Percentiles rank a stretch among this genome's conserved stretches.
These are phyloP conservation scores for Schizochytrium sp. DNA, from an alignment of 108 stramenopile species.

Conservation along the genomic window DNA sequence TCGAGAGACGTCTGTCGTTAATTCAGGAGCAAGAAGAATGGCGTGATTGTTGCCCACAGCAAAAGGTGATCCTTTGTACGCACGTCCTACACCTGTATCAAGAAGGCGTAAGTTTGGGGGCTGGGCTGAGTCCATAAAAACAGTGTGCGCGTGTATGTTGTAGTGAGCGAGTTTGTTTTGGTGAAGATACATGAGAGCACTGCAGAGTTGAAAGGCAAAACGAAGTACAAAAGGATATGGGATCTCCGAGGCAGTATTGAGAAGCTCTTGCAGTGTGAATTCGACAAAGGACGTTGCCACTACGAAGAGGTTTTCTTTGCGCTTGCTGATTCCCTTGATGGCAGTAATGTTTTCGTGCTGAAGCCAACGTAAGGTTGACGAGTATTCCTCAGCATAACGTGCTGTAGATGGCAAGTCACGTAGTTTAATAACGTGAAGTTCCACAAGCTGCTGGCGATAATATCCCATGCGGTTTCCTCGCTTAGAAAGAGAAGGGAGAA, in stretches of 20 bases:
- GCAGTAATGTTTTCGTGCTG: background rate
- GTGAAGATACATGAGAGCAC: slow-evolving; percentile 25
- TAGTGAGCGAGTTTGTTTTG: slow-evolving; percentile 26
- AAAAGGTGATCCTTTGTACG: slow-evolving; percentile 8
- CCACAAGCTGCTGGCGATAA: background rate
- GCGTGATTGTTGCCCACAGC: background rate
- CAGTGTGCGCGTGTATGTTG: slow-evolving; percentile 9
- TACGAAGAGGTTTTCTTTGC: slow-evolving; percentile 56
- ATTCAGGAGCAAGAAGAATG: slow-evolving; percentile 3
- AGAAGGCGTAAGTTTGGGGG: slow-evolving; percentile 49
- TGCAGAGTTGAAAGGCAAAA: slow-evolving; percentile 45
- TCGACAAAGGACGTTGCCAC: slow-evolving; percentile 41
- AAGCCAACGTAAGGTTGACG: background rate
- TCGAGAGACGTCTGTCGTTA: background rate
- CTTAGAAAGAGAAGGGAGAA: slow-evolving; percentile 3
- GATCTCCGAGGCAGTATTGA: slow-evolving; percentile 34
- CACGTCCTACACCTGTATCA: slow-evolving; percentile 36
- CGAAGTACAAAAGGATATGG: slow-evolving; percentile 55
- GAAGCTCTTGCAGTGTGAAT: background rate
- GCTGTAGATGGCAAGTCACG: slow-evolving; percentile 41
- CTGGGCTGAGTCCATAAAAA: slow-evolving; percentile 33
- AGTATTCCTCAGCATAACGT: slow-evolving; percentile 35
- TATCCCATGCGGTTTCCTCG: slow-evolving; percentile 11
- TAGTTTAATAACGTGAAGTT: slow-evolving; percentile 44
- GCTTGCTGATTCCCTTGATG: slow-evolving; percentile 27